phyloP scores from a whole-genome alignment of 164 flowering plant species.

The Pachysandra terminalis region DNA sequence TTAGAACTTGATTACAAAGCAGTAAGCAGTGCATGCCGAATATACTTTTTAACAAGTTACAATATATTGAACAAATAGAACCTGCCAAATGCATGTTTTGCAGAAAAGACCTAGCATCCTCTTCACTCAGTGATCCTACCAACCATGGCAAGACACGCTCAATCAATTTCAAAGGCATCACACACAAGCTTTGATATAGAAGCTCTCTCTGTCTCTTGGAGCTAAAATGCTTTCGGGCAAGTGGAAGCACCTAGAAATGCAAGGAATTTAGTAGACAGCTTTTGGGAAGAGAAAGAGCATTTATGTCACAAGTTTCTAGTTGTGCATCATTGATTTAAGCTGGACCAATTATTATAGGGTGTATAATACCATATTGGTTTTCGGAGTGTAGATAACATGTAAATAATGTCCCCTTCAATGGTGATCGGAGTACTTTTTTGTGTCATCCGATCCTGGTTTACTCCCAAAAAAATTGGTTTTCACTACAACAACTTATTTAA shows the following conservation, averaged over 20 bases:
- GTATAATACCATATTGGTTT: neutral
- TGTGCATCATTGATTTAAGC: neutral
- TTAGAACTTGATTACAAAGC: constrained; percentile 1
- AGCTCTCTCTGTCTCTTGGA: constrained; percentile 67
- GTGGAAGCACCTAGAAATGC: constrained; percentile 75
- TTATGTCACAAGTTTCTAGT: neutral
- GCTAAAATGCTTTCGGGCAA: constrained; percentile 74
- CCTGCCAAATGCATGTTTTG: constrained; percentile 89
- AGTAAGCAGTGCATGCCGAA: too few species aligned
- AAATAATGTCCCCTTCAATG: neutral
- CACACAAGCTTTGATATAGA: constrained; percentile 78
- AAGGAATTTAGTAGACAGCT: constrained; percentile 7
- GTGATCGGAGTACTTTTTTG: neutral
- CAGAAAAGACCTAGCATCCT: constrained; percentile 67
- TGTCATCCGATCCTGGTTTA: neutral
- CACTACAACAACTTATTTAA: neutral
- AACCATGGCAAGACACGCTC: constrained; percentile 94
- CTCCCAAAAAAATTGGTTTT: neutral
- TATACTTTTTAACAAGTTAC: neutral
- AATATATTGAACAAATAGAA: constrained; percentile 15
- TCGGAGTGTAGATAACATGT: neutral
- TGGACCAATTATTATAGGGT: neutral
- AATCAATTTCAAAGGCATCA: constrained; percentile 86
- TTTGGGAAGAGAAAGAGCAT: neutral
- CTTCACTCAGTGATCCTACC: constrained; percentile 65